phyloP scores from a whole-genome alignment of 257 asterid species.

The Henckelia pumila region DNA sequence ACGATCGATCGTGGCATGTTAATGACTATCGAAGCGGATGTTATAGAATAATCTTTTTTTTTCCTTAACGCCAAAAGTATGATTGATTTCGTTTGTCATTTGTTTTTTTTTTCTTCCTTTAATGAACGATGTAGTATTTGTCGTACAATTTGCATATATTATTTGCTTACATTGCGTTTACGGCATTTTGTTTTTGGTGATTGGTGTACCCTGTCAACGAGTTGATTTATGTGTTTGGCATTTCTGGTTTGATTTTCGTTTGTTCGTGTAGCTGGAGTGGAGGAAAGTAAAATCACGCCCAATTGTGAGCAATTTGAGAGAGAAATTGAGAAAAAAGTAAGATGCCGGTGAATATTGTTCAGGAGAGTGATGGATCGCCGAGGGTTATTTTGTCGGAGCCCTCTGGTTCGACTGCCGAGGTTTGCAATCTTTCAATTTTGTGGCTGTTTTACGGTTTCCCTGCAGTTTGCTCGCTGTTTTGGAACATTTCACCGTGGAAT shows the following conservation, averaged over 20 bases:
- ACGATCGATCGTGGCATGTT: neutral
- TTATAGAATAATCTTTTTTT: too few species aligned
- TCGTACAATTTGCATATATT: too few species aligned
- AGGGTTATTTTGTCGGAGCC: constrained; percentile 65
- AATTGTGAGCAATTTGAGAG: constrained; percentile 31
- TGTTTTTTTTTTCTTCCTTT: too few species aligned
- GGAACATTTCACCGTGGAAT: neutral
- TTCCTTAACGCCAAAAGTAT: neutral
- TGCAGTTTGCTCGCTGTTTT: constrained; percentile 5
- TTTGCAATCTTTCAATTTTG: constrained; percentile 17
- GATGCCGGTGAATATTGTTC: constrained; percentile 49
- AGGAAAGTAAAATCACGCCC: constrained; percentile 31
- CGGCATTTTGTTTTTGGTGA: neutral
- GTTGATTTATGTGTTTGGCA: too few species aligned
- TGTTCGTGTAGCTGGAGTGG: constrained; percentile 36
- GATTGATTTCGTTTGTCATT: neutral
- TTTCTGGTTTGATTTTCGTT: neutral
- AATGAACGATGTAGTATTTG: neutral
- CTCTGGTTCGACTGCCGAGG: constrained; percentile 80
- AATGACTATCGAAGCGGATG: neutral
- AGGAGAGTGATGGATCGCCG: constrained; percentile 56
- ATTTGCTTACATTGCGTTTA: neutral
- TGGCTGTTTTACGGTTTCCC: neutral
- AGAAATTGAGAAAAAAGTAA: constrained; percentile 31
- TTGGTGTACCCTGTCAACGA: neutral